Evolutionary conservation across 2,329 filamentous ascomycete species (phyloP).

Genomic region (Sclerotinia spermophila): DNA sequence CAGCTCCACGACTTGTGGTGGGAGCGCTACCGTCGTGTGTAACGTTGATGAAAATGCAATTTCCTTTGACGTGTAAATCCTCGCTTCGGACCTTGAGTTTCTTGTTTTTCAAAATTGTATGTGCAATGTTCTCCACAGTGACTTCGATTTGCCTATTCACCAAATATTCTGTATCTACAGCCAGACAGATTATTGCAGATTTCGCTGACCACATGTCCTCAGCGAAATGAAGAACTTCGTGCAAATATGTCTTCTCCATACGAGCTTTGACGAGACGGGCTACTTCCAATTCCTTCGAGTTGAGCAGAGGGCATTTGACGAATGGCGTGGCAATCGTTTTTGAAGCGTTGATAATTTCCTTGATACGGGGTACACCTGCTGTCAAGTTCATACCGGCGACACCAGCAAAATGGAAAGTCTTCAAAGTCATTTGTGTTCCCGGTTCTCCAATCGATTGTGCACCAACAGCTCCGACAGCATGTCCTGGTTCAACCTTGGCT

Average conservation of each 20-base stretch:
- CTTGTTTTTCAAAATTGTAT: conserved; percentile 74
- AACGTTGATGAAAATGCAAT: conserved; percentile 71
- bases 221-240: conserved; percentile 74
- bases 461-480: conserved; percentile 92
- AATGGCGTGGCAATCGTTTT: conserved; percentile 92
- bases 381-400: conserved; percentile 99
- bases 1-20: conserved; percentile 26
- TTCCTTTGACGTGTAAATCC: conserved; percentile 60
- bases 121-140: conserved; percentile 65
- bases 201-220: conserved; percentile 85
- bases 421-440: conserved; percentile 97
- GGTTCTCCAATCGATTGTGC: conserved; percentile 98
- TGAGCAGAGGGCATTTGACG: conserved; percentile 80
- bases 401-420: conserved; percentile 99
- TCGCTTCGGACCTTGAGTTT: conserved; percentile 71
- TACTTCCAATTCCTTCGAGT: conserved; percentile 68
- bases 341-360: conserved; percentile 99
- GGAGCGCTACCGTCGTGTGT: conserved; percentile 49
- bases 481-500: conserved; percentile 88
- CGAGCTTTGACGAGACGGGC: conserved; percentile 89
- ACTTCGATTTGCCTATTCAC: conserved; percentile 80
- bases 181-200: conserved; percentile 72
- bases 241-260: conserved; percentile 90
- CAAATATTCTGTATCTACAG: conserved; percentile 76
- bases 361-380: conserved; percentile 98